These are phyloP conservation scores for Rhizoclosmatium globosum DNA, from an alignment of 192 early-diverging fungal species.

Conservation along the genomic window DNA sequence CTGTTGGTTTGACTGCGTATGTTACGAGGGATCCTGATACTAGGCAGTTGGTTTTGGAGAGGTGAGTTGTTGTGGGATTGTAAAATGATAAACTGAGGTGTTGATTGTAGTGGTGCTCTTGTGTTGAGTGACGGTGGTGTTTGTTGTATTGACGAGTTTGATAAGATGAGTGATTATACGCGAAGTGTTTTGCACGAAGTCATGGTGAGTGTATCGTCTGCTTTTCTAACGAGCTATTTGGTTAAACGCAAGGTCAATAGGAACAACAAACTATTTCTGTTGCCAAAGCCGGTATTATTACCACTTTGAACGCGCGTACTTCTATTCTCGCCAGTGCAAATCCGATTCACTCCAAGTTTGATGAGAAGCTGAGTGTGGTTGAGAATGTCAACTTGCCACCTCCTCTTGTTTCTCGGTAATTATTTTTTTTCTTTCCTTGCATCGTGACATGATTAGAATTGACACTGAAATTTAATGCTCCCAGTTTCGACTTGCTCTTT, in stretches of 20 bases:
- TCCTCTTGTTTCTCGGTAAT: slow-evolving; percentile 87
- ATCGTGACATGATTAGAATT: neutral
- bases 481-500: slow-evolving; percentile 91
- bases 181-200: slow-evolving; percentile 97
- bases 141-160: slow-evolving; percentile 99
- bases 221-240: neutral
- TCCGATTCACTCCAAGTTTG: slow-evolving; percentile 91
- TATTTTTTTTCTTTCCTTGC: slow-evolving; percentile 7
- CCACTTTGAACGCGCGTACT: slow-evolving; percentile 95
- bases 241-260: slow-evolving; percentile 39
- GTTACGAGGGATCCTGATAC: slow-evolving; percentile 95
- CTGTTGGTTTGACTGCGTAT: slow-evolving; percentile 95
- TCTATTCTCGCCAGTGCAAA: slow-evolving; percentile 96
- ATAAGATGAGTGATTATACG: slow-evolving; percentile 96
- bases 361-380: slow-evolving; percentile 80
- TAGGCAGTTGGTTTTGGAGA: slow-evolving; percentile 94
- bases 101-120: slow-evolving; percentile 78
- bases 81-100: neutral
- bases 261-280: slow-evolving; percentile 99
- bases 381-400: slow-evolving; percentile 93
- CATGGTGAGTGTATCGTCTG: slow-evolving; percentile 68
- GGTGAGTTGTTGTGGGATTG: slow-evolving; percentile 44
- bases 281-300: slow-evolving; percentile 98
- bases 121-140: slow-evolving; percentile 96
- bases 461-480: neutral